These are phyloP conservation scores for Boletus coccyginus DNA, from an alignment of 768 basidiomycete species.

Conservation along the genomic window DNA sequence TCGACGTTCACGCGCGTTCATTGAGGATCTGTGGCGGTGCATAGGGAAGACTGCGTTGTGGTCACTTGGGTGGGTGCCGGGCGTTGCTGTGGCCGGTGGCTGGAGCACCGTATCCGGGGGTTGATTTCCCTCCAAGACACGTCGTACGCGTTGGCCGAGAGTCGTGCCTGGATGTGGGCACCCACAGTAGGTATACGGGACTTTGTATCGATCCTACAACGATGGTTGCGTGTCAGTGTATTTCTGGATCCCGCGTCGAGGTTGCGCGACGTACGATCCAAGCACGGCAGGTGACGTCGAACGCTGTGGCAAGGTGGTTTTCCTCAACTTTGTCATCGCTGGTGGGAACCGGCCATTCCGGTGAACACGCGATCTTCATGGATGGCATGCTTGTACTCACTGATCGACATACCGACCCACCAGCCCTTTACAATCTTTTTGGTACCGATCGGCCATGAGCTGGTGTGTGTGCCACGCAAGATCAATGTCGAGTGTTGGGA, in stretches of 20 bases:
- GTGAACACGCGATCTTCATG: background rate
- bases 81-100: slow-evolving; percentile 34
- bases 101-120: slow-evolving; percentile 24
- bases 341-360: background rate
- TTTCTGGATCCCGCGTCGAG: background rate
- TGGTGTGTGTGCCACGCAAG: slow-evolving; percentile 75
- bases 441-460: slow-evolving; percentile 44
- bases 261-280: slow-evolving; percentile 40
- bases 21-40: slow-evolving; percentile 8
- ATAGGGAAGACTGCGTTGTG: slow-evolving; percentile 46
- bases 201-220: slow-evolving; percentile 41
- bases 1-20: background rate
- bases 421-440: slow-evolving; percentile 35
- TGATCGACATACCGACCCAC: slow-evolving; percentile 53
- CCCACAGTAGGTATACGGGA: slow-evolving; percentile 58
- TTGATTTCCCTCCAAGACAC: slow-evolving; percentile 9
- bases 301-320: slow-evolving; percentile 39
- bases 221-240: background rate
- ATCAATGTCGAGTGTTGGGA: slow-evolving; percentile 68
- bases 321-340: slow-evolving; percentile 56
- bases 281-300: slow-evolving; percentile 48
- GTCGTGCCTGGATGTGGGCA: slow-evolving; percentile 48
- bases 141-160: slow-evolving; percentile 42
- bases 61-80: slow-evolving; percentile 52
- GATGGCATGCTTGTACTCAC: slow-evolving; percentile 30